Evolutionary conservation across 2,329 filamentous ascomycete genomes (phyloP), one percentile per base, ranked within the genome.

Genomic region (Nemania abortiva): DNA sequence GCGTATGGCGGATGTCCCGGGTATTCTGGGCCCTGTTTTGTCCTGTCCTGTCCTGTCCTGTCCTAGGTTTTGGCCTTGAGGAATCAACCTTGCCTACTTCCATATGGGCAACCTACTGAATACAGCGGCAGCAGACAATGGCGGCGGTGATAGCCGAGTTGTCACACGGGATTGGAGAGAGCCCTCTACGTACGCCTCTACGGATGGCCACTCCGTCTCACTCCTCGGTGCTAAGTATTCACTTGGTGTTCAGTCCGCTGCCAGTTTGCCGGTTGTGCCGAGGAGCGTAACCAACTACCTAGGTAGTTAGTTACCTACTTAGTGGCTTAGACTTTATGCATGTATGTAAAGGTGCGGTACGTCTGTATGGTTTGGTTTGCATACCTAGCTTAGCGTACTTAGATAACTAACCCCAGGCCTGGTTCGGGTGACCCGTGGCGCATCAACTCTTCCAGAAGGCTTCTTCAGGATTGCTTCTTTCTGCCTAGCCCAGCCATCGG

Each of bases 401-500:
- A n/a, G n/a, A n/a, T n/a, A n/a, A n/a, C n/a, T n/a, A n/a, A n/a
- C 24, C 24, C 24, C 24, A 27, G 24, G 24, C 24, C 24, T 47
- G n/a, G 20, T 50, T 15, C 47, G 20, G 20, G 22, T 54, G 50
- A 22, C 27, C 53, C 53, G 7, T 13, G 34, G 37, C 47, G 27
- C 52, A n/a, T 49, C 53, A 31, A 27, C 24, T 27, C 54, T 71
- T 71, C 69, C 54, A 69, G 69, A 71, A 71, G 55, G 22, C 54
- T 71, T 71, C 69, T 57, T 65, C 55, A 15, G 56, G n/a, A 61
- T 71, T 71, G 45, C 69, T 66, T 34, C 59, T 62, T 66, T 62
- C 49, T 34, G 59, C 57, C 55, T 71, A 71, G 63, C 20, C 47
- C 6, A 27, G 6, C 45, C 27, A 39, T 31, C 45, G 54, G 59